These are phyloP conservation scores for Fereydounia khargensis DNA, from an alignment of 1,284 basidiomycete genomes.

Conservation along the genomic window DNA sequence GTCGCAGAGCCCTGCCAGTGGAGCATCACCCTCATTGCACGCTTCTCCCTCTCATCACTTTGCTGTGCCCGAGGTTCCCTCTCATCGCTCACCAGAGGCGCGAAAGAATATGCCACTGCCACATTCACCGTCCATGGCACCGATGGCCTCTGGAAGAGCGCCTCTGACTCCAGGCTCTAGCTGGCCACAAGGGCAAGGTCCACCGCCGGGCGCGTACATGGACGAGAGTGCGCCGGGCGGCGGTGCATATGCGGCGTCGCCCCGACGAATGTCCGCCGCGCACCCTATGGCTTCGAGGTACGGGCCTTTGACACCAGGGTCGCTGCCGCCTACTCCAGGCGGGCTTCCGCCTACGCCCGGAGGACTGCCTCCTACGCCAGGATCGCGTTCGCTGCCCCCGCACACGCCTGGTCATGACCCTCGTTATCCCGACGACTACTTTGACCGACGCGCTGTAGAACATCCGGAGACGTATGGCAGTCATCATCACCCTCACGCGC, in stretches of 20 bases:
- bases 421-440: not conserved
- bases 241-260: not conserved
- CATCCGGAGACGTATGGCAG: too few species aligned
- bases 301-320: not conserved
- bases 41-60: constrained; percentile 33
- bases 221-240: not conserved
- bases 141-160: not conserved
- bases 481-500: too few species aligned
- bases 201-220: too few species aligned
- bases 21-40: constrained; percentile 14
- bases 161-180: not conserved
- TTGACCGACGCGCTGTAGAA: too few species aligned
- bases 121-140: constrained; percentile 9
- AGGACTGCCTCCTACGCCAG: not conserved
- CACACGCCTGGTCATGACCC: not conserved
- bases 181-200: not conserved
- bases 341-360: not conserved
- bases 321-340: not conserved
- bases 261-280: not conserved
- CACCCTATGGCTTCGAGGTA: not conserved
- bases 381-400: not conserved
- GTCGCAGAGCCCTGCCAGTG: constrained; percentile 25
- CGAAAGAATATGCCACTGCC: constrained; percentile 21
- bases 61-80: constrained; percentile 24
- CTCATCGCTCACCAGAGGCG: constrained; percentile 18